Evolutionary conservation across 257 asterid species (phyloP), one percentile per base, ranked within the genome.

Genomic region (Nicotiana obtusifolia): DNA sequence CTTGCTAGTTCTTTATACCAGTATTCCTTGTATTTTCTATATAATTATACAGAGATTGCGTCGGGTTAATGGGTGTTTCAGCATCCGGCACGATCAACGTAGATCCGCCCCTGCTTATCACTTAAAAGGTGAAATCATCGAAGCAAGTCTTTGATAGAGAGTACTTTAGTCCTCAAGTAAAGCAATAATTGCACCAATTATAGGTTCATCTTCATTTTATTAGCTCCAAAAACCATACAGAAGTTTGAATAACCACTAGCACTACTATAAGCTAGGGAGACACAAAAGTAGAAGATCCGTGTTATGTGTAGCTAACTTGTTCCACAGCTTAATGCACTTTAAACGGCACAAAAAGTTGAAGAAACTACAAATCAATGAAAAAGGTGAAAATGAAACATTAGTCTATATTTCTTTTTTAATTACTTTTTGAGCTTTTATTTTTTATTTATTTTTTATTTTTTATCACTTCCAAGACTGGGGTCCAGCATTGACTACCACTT

Each of bases 401-500:
- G 24, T 47, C 16, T 6, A 73, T 5, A 56, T 5, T 56, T 5
- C 9, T 16, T 16, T 56, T 56, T 56, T 5, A 56, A 17, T 16
- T 17, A 52, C 5, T 52, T 49, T 49, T 49, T 49, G 56, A 13
- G 56, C 1, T 2, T 41, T 41, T 41, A 3, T 30, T 30, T 3
- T 8, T 41, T 1, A 10, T 68, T 1, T 4, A 1, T 31, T 10
- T 4, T n/a, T 20, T 5, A 10, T 14, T 31, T n/a, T 57, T 82
- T 79, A 64, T 81, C 15, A 59, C 76, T 82, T 85, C 82, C 88
- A 79, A 83, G 81, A 77, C 35, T 78, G 84, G 86, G 83, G 85
- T 87, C 88, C 90, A 83, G 52, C 87, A 76, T 87, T 90, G 92
- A 92, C 94, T 87, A 86, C 64, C 24, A 67, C 64, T 67, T 54